phyloP scores from a whole-genome alignment of 257 asterid genomes.

The Striga asiatica region DNA sequence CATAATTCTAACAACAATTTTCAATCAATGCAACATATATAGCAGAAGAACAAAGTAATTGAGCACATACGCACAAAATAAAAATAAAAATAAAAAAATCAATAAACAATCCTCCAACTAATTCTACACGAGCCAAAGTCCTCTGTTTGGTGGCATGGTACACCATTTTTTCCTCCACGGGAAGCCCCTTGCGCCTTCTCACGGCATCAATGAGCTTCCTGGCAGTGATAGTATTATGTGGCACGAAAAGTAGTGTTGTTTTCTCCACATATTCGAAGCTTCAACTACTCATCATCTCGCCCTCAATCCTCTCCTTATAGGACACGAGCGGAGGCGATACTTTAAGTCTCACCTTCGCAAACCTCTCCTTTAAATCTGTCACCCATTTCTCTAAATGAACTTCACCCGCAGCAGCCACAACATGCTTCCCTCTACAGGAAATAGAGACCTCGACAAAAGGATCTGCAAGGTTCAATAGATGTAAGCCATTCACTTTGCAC shows the following conservation, averaged over 20 bases:
- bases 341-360: constrained; percentile 71
- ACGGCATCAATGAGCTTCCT: constrained; percentile 78
- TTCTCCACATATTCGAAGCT: constrained; percentile 65
- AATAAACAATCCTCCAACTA: not conserved
- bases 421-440: constrained; percentile 86
- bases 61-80: too few relatives aligned
- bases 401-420: constrained; percentile 95
- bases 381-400: constrained; percentile 94
- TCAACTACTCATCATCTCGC: constrained; percentile 31
- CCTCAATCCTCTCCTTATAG: constrained; percentile 78
- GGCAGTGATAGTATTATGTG: constrained; percentile 46
- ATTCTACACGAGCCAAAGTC: constrained; percentile 71
- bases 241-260: constrained; percentile 64
- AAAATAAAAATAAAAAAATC: too few relatives aligned
- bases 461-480: constrained; percentile 83
- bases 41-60: too few relatives aligned
- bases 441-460: constrained; percentile 90
- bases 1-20: too few relatives aligned
- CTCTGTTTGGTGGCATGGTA: constrained; percentile 81
- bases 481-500: constrained; percentile 68
- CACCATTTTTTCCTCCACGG: constrained; percentile 77
- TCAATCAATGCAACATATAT: too few relatives aligned
- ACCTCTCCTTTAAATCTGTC: constrained; percentile 78
- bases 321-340: constrained; percentile 93
- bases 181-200: constrained; percentile 65